Base-by-base conservation (phyloP, 2,329 filamentous ascomycete species). In the Neophaeococcomyces mojaviensis region DNA sequence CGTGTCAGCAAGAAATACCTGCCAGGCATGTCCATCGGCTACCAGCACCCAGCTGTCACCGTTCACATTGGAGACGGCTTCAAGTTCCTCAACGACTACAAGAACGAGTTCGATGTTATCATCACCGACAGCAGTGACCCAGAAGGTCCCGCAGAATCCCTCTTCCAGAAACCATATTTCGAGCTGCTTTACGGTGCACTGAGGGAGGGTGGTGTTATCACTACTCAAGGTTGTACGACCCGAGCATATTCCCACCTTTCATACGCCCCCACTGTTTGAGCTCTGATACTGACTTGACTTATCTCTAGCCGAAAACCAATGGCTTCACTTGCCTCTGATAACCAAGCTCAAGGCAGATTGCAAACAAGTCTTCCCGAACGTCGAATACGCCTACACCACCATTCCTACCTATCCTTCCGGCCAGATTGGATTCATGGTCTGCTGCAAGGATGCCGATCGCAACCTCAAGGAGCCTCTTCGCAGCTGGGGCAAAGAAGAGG, bases 401-500 rank as follows among this genome's bases (percentile, higher is more conserved):
- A 98, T 98, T 69, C 92, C 92, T 49, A 98, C 92, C 65, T 98
- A 98, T 77, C 92, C 92, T 57, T 94, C 88, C 47, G 92, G 92
- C 66, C 92, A 98, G 76, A 98, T 98, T 63, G 92, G 92, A 66
- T 98, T 98, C 83, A 96, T 98, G 89, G 87, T 98, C 65, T 97
- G 92, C 82, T 86, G 78, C 83, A 97, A 98, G 81, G 90, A 97
- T 66, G 74, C 81, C 66, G 81, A 71, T 64, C 80, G 82, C 67
- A 79, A 98, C 70, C 78, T 97, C 65, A 87, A 79, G 68, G 86
- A 82, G 70, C 92, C 92, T 44, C 64, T 96, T 52, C 84, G 92
- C 63, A 76, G 71, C 60, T 94, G 88, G 84, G 76, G 80, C 54
- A 65, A 76, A 55, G 89, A 94, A 71, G 88, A 97, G 71, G 92